Evolutionary conservation across 2,329 filamentous ascomycete genomes (phyloP).

Genomic region (Zarea fungicola): DNA sequence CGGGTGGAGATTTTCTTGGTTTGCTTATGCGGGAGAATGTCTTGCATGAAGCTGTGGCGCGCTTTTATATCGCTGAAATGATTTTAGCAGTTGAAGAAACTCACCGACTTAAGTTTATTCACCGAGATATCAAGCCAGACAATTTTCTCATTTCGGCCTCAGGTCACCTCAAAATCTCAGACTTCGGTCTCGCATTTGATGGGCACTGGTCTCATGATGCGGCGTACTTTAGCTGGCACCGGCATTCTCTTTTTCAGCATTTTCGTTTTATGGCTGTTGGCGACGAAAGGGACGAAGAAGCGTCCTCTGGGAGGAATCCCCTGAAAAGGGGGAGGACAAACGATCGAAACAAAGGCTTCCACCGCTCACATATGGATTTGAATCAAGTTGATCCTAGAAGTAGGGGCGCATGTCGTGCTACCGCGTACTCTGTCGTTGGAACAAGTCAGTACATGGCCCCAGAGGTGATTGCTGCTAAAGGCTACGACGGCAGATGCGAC

Average conservation of each 20-base stretch:
- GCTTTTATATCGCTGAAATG: conserved; percentile 94
- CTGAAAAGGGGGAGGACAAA: conserved; percentile 26
- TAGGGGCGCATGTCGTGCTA: conserved; percentile 59
- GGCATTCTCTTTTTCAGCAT: conserved; percentile 72
- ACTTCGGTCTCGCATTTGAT: conserved; percentile 93
- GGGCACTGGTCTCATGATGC: conserved; percentile 93
- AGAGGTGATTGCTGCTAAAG: conserved; percentile 76
- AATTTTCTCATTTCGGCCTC: conserved; percentile 89
- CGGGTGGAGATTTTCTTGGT: conserved; percentile 89
- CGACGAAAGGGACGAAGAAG: conserved; percentile 64
- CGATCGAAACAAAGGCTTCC: conserved; percentile 28
- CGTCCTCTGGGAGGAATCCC: too few relatives aligned
- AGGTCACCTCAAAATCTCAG: conserved; percentile 90
- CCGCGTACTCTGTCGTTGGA: conserved; percentile 82
- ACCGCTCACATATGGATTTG: conserved; percentile 24
- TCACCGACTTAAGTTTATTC: conserved; percentile 83
- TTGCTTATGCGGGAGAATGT: conserved; percentile 80
- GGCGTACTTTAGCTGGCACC: conserved; percentile 76
- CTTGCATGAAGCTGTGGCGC: conserved; percentile 70
- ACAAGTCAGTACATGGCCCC: conserved; percentile 99
- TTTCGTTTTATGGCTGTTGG: conserved; percentile 69
- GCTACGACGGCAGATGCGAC: conserved; percentile 90
- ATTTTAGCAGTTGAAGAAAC: conserved; percentile 90
- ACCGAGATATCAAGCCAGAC: conserved; percentile 94
- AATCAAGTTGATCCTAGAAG: conserved; percentile 46